Percentiles rank a stretch among this genome's conserved stretches.
Conservation (phyloP, 495 filamentous ascomycete species). For the Aspergillus carlsbadensis region DNA sequence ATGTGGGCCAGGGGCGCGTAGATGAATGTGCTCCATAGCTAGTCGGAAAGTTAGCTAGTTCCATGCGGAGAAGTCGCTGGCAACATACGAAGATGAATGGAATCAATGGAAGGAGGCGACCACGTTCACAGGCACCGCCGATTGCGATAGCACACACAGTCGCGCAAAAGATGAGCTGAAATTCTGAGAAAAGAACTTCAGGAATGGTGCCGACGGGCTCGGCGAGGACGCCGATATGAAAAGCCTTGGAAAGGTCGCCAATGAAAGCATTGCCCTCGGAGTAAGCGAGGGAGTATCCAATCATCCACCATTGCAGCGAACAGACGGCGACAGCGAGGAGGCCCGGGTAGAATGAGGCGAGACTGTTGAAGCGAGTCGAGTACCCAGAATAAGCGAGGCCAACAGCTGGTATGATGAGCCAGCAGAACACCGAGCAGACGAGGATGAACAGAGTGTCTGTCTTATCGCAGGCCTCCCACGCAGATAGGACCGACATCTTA, state of each 20-base stretch:
- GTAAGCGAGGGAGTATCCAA: conserved; percentile 45
- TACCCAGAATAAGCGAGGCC: conserved; percentile 50
- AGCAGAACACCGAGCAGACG: conserved; percentile 44
- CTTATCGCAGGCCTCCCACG: conserved; percentile 32
- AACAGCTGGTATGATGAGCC: conserved; percentile 43
- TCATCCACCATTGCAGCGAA: conserved; percentile 47
- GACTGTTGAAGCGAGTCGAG: conserved; percentile 42
- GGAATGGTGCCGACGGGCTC: conserved; percentile 45
- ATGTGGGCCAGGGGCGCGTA: conserved; percentile 45
- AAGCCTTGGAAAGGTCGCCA: conserved; percentile 38
- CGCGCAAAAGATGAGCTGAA: conserved; percentile 53
- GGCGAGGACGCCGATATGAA: conserved; percentile 38
- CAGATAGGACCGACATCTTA: conserved; percentile 23
- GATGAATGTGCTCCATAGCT: conserved; percentile 48
- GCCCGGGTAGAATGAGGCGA: conserved; percentile 47
- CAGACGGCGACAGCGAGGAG: conserved; percentile 42
- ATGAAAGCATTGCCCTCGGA: conserved; percentile 36
- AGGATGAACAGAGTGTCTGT: conserved; percentile 44
- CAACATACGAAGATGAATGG: conserved; percentile 49
- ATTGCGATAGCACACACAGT: conserved; percentile 46
- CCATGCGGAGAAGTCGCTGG: background rate
- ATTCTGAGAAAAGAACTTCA: conserved; percentile 52
- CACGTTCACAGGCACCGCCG: conserved; percentile 49
- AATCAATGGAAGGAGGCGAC: conserved; percentile 47
- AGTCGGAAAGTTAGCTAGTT: background rate